These are phyloP conservation scores for Lepidium sativum DNA, from an alignment of 345 rosid species.

Conservation along the genomic window DNA sequence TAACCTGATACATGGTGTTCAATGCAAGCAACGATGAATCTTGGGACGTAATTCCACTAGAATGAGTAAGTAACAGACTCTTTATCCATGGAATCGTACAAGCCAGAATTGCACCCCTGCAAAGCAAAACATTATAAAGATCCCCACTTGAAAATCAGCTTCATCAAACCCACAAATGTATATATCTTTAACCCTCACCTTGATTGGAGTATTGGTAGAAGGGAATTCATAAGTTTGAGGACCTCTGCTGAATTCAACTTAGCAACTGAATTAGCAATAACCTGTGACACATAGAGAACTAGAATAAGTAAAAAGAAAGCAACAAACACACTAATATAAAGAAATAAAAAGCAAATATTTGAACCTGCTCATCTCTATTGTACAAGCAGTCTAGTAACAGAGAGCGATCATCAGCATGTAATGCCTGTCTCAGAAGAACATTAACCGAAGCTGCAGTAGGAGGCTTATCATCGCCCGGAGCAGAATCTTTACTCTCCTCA, in stretches of 20 bases:
- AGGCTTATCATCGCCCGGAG: slow-evolving; percentile 38
- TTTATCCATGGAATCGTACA: slow-evolving; percentile 92
- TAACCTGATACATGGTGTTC: slow-evolving; percentile 85
- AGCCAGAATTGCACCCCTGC: slow-evolving; percentile 84
- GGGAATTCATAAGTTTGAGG: slow-evolving; percentile 63
- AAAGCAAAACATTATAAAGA: background rate
- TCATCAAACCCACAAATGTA: background rate
- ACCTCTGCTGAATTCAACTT: slow-evolving; percentile 68
- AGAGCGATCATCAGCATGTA: slow-evolving; percentile 77
- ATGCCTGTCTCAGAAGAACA: slow-evolving; percentile 81
- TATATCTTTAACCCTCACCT: slow-evolving; percentile 39
- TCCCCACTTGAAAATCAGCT: background rate
- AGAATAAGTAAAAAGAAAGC: background rate
- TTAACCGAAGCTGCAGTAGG: slow-evolving; percentile 87
- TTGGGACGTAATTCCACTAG: slow-evolving; percentile 79
- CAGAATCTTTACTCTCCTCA: slow-evolving; percentile 27
- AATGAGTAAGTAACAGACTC: slow-evolving; percentile 70
- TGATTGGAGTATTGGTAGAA: slow-evolving; percentile 61
- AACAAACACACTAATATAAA: background rate
- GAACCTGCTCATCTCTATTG: slow-evolving; percentile 81
- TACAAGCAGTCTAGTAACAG: slow-evolving; percentile 89
- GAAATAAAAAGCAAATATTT: background rate
- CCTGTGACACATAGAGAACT: slow-evolving; percentile 32
- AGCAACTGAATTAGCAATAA: slow-evolving; percentile 73
- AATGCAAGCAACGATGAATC: slow-evolving; percentile 61